Evolutionary conservation across 2,329 filamentous ascomycete genomes (phyloP).

Genomic region (Colletotrichum horii): DNA sequence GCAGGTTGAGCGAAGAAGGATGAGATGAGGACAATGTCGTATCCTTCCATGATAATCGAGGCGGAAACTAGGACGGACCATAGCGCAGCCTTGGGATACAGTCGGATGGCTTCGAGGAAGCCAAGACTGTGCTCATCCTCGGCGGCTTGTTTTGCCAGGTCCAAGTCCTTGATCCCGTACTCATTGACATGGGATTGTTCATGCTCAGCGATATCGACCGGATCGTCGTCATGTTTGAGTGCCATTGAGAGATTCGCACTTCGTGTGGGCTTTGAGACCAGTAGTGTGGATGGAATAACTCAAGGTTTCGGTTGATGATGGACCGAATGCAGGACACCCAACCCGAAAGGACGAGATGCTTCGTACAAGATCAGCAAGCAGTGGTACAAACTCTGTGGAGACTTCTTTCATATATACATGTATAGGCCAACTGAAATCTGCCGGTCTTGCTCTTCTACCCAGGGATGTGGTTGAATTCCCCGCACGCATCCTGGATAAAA

Average conservation of each 20-base stretch:
- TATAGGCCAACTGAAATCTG: background rate
- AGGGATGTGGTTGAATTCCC: background rate
- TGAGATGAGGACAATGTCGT: conserved; percentile 37
- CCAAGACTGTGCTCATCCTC: conserved; percentile 60
- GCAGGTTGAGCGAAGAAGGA: conserved; percentile 41
- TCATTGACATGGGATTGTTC: background rate
- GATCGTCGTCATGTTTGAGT: background rate
- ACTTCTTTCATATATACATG: background rate
- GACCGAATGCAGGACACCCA: background rate
- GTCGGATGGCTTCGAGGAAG: conserved; percentile 37
- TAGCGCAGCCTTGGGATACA: conserved; percentile 32
- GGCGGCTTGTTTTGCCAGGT: background rate
- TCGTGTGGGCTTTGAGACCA: background rate
- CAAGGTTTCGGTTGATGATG: background rate
- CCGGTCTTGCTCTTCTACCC: background rate
- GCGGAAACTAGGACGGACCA: conserved; percentile 40
- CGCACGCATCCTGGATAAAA: background rate
- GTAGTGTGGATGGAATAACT: background rate
- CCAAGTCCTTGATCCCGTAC: background rate
- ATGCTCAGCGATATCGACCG: background rate
- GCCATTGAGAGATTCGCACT: background rate
- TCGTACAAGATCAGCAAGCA: background rate
- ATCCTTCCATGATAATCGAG: conserved; percentile 49
- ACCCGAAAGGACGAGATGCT: background rate
- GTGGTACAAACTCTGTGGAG: background rate